Conservation (phyloP, 2,329 filamentous ascomycete species). For the Berkeleyomyces rouxiae region DNA sequence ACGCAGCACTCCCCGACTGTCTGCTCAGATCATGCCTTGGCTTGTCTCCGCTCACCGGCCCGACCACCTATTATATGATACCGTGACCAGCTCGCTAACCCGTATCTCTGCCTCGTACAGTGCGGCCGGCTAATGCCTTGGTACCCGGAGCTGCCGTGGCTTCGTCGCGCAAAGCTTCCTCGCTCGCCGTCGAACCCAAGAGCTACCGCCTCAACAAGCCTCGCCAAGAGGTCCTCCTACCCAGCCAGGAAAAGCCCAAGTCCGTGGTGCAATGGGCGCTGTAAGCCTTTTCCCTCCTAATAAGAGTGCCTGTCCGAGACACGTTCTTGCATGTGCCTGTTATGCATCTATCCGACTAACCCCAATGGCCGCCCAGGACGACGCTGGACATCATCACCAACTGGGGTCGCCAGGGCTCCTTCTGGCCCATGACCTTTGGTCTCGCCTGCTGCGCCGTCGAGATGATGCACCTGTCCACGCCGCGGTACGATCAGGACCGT, state of each 20-base stretch:
- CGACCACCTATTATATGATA: neutral
- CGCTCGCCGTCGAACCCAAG: conserved; percentile 36
- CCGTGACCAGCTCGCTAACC: neutral
- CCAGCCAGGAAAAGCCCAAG: conserved; percentile 67
- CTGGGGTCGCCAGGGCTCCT: conserved; percentile 69
- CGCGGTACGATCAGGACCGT: conserved; percentile 77
- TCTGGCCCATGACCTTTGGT: conserved; percentile 81
- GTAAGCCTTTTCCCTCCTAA: conserved; percentile 34
- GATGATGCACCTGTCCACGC: conserved; percentile 84
- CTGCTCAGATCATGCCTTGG: neutral
- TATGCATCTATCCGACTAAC: neutral
- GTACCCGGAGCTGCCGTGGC: conserved; percentile 49
- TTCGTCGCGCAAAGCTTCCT: conserved; percentile 46
- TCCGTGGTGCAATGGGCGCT: conserved; percentile 70
- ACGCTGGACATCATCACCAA: conserved; percentile 65
- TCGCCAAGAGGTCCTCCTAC: conserved; percentile 54
- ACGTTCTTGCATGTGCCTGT: neutral
- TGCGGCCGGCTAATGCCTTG: conserved; percentile 46
- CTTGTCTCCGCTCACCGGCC: neutral
- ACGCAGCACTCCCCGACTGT: neutral
- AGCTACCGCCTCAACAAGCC: conserved; percentile 24
- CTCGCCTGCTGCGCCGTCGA: conserved; percentile 80
- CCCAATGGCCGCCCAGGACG: conserved; percentile 33
- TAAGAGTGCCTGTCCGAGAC: no score
- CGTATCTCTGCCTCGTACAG: conserved; percentile 25